Conservation (phyloP, 257 asterid species). For the Buddleja alternifolia region DNA sequence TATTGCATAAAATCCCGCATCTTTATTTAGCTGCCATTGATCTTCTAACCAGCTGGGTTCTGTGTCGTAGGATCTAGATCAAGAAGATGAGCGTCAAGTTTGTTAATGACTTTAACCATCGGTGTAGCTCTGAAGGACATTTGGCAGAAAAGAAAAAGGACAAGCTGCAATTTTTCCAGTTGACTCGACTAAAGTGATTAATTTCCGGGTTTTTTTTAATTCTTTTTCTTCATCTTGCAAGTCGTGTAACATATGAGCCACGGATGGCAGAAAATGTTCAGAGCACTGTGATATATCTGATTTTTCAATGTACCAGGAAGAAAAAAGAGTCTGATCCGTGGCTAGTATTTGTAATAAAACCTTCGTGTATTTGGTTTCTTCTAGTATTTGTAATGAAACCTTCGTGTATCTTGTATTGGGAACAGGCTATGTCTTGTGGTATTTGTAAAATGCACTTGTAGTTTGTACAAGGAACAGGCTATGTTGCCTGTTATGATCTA, state of each 20-base stretch:
- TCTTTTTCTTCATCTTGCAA: constrained; percentile 6
- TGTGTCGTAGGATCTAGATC: constrained; percentile 38
- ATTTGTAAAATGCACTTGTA: too few species aligned
- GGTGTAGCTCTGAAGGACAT: too few species aligned
- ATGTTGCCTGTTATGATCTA: too few species aligned
- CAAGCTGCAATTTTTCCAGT: constrained; percentile 15
- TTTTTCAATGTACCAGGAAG: too few species aligned
- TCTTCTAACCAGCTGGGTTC: constrained; percentile 17
- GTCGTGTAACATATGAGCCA: background rate
- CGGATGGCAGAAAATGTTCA: background rate
- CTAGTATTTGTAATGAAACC: background rate
- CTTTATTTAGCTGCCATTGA: constrained; percentile 1
- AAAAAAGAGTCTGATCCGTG: too few species aligned
- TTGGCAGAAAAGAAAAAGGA: too few species aligned
- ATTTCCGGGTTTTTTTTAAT: constrained; percentile 3
- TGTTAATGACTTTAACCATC: constrained; percentile 10
- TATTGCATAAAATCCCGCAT: background rate
- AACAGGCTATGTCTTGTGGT: too few species aligned
- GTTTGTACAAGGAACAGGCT: too few species aligned
- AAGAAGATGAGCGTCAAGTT: constrained; percentile 33
- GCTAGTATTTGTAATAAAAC: background rate
- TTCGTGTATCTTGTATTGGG: too few species aligned
- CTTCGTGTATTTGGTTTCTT: background rate
- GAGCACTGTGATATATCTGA: background rate
- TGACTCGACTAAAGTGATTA: background rate